Evolutionary conservation across 345 rosid genomes (phyloP).

Genomic region (Citrus australasica): DNA sequence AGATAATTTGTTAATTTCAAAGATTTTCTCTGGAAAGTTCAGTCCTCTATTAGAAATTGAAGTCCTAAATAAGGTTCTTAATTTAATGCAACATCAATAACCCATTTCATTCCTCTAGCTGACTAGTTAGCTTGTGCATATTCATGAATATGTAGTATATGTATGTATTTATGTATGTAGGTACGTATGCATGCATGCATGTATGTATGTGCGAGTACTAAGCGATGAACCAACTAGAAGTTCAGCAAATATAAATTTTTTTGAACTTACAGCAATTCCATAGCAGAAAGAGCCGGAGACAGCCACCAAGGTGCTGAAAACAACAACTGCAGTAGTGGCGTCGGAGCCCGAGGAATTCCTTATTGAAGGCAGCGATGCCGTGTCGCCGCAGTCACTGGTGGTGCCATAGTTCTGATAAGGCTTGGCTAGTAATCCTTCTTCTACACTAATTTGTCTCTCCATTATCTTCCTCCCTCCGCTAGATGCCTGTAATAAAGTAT

Average conservation of each 20-base stretch:
- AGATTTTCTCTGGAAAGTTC: not conserved
- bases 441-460: not conserved
- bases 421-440: not conserved
- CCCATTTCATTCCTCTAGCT: too few relatives aligned
- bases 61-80: not conserved
- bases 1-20: not conserved
- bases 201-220: not conserved
- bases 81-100: too few relatives aligned
- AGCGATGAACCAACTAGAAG: not conserved
- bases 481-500: too few relatives aligned
- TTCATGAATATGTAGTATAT: too few relatives aligned
- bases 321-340: constrained; percentile 21
- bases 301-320: constrained; percentile 51
- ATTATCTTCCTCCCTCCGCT: not conserved
- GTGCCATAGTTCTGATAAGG: not conserved
- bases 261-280: constrained; percentile 49
- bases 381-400: not conserved
- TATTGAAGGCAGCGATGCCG: not conserved
- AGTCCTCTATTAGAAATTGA: not conserved
- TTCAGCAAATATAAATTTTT: too few relatives aligned
- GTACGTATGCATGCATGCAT: not conserved
- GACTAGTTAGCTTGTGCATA: too few relatives aligned
- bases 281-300: constrained; percentile 45
- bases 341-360: constrained; percentile 6
- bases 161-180: too few relatives aligned